Evolutionary conservation across 805 yeast species (phyloP).

Genomic region (Maudiozyma barnettii): DNA sequence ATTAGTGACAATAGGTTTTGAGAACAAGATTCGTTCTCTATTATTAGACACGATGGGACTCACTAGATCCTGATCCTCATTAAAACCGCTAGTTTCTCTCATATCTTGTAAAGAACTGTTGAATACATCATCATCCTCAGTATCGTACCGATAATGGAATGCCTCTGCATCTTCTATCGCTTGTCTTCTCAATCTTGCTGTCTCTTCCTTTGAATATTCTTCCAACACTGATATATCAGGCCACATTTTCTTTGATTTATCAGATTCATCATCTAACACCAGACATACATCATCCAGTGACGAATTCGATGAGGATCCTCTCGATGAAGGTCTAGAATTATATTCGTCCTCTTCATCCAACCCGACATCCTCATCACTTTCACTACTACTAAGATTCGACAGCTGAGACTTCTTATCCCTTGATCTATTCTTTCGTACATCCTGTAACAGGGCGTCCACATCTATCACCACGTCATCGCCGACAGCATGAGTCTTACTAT

Average conservation of each 20-base stretch:
- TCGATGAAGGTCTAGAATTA: slow-evolving; percentile 35
- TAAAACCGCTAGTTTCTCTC: slow-evolving; percentile 1
- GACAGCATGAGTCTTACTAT: background rate
- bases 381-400: background rate
- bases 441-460: slow-evolving; percentile 28
- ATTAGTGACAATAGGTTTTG: slow-evolving; percentile 35
- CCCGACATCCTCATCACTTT: slow-evolving; percentile 2
- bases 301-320: slow-evolving; percentile 43
- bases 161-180: slow-evolving; percentile 32
- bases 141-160: slow-evolving; percentile 31
- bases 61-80: slow-evolving; percentile 15
- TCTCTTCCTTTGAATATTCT: slow-evolving; percentile 69
- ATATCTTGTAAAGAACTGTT: slow-evolving; percentile 1
- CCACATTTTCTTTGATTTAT: slow-evolving; percentile 42
- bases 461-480: slow-evolving; percentile 26
- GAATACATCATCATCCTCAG: slow-evolving; percentile 18
- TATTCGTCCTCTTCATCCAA: slow-evolving; percentile 23
- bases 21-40: slow-evolving; percentile 30
- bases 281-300: slow-evolving; percentile 89
- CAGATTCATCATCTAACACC: slow-evolving; percentile 52
- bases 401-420: background rate
- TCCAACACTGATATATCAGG: slow-evolving; percentile 72
- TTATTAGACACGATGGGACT: background rate
- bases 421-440: slow-evolving; percentile 14
- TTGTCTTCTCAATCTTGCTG: slow-evolving; percentile 36